Evolutionary conservation across 371 early-diverging fungal genomes (phyloP), one percentile per base, ranked within the genome.

Genomic region (Nematocida displodere): DNA sequence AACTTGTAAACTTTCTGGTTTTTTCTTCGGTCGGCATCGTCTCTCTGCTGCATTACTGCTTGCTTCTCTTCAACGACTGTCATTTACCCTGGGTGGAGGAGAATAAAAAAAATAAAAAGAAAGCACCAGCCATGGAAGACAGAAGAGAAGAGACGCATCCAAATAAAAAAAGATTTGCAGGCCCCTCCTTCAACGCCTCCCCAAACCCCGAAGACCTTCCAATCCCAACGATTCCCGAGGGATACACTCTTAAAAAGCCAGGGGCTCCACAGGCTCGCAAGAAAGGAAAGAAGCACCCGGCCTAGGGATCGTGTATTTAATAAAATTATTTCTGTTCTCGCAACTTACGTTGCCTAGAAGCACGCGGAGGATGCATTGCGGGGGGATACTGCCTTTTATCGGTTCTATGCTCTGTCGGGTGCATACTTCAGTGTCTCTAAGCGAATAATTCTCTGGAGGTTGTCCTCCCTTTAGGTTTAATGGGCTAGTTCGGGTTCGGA

Each of bases 21-120:
- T 33, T 50, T 71, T 40, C 39, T 56, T 42, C n/a, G 48, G 24
- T 58, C 29, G 7, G 58, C 33, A 28, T n/a, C 17, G 34, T 61
- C 15, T 54, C 54, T 40, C 49, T 11, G 17, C 53, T 53, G 50
- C 24, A 11, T 52, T 7, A 52, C 13, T 48, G 8, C 46, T 62
- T n/a, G n/a, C n/a, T 7, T 36, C n/a, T 61, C 40, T 42, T 50
- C 20, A 59, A 61, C 39, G 29, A 26, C 17, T 22, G 40, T 71
- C 53, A 64, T 42, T 61, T 58, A 54, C 54, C 54, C 54, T 36
- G 50, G 61, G 62, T 56, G 48, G 8, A 42, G 26, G n/a, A 52
- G 52, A 59, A 49, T 50, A 36, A 61, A 61, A 61, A 71, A 61
- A 71, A 48, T 39, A 71, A 71, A 66, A 66, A 31, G 20, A 64